Evolutionary conservation across 2,329 filamentous ascomycete genomes (phyloP).

Genomic region (Blumeria hordei): DNA sequence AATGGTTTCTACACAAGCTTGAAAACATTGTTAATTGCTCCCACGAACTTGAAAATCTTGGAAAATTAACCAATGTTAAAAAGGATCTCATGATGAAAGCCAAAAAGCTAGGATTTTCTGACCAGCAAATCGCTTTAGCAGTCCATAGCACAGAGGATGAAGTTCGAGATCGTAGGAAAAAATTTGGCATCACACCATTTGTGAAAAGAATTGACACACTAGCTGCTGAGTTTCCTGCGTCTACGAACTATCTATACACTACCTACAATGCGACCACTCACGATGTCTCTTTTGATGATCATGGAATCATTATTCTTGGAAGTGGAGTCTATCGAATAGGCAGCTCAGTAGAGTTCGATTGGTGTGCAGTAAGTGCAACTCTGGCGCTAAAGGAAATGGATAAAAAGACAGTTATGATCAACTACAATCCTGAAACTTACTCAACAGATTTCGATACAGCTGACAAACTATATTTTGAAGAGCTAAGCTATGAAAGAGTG

Average conservation of each 20-base stretch:
- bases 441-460: slow-evolving; percentile 71
- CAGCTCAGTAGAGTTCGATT: slow-evolving; percentile 94
- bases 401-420: slow-evolving; percentile 97
- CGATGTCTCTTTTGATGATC: slow-evolving; percentile 82
- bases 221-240: slow-evolving; percentile 83
- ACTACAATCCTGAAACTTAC: slow-evolving; percentile 40
- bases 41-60: slow-evolving; percentile 61
- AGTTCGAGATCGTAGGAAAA: slow-evolving; percentile 61
- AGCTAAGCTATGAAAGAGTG: slow-evolving; percentile 74
- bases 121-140: slow-evolving; percentile 75
- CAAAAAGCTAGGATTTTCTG: slow-evolving; percentile 95
- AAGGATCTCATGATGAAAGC: slow-evolving; percentile 73
- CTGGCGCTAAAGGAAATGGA: slow-evolving; percentile 63
- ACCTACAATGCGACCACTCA: slow-evolving; percentile 92
- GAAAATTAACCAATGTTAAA: slow-evolving; percentile 62
- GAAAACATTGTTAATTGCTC: slow-evolving; percentile 90
- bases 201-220: slow-evolving; percentile 98
- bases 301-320: slow-evolving; percentile 71
- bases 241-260: slow-evolving; percentile 91
- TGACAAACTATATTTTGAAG: slow-evolving; percentile 89
- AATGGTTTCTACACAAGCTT: slow-evolving; percentile 97
- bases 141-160: slow-evolving; percentile 73
- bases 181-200: slow-evolving; percentile 78
- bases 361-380: slow-evolving; percentile 85
- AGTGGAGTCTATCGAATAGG: slow-evolving; percentile 95